Evolutionary conservation across 2,329 filamentous ascomycete species (phyloP).

Genomic region (Botryosphaeria agaves): DNA sequence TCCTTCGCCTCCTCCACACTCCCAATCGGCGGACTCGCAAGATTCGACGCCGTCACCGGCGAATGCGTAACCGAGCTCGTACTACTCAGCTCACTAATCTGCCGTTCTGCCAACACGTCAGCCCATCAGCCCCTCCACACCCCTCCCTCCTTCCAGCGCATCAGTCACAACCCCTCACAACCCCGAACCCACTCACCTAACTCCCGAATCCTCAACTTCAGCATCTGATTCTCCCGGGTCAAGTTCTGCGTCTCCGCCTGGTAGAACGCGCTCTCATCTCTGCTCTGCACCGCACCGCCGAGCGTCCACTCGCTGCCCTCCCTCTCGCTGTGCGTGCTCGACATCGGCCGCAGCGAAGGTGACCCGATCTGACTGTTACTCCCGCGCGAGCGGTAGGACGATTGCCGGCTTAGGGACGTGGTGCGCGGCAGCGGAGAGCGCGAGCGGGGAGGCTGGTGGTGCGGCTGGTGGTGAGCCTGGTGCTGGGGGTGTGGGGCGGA

Average conservation of each 20-base stretch:
- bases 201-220: conserved; percentile 56
- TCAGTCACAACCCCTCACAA: too few relatives aligned
- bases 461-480: conserved; percentile 5
- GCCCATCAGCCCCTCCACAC: too few relatives aligned
- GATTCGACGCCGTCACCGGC: too few relatives aligned
- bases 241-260: conserved; percentile 69
- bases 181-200: conserved; percentile 35
- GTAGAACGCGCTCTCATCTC: conserved; percentile 64
- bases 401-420: conserved; percentile 22
- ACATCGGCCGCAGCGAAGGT: conserved; percentile 35
- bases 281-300: conserved; percentile 24
- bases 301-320: conserved; percentile 45
- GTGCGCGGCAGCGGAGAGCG: conserved; percentile 8
- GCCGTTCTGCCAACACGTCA: too few relatives aligned
- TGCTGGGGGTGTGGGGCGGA: conserved; percentile 9
- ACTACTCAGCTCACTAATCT: too few relatives aligned
- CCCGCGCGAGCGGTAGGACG: conserved; percentile 20
- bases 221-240: conserved; percentile 67
- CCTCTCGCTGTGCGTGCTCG: conserved; percentile 36
- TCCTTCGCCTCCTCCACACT: too few relatives aligned
- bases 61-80: too few relatives aligned
- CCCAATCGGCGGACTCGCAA: too few relatives aligned
- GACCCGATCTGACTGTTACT: conserved; percentile 22
- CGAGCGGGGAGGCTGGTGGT: conserved; percentile 10
- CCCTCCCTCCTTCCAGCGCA: too few relatives aligned